Base-by-base conservation (phyloP, 177 flowering plant genomes). In the Tripterygium wilfordii region DNA sequence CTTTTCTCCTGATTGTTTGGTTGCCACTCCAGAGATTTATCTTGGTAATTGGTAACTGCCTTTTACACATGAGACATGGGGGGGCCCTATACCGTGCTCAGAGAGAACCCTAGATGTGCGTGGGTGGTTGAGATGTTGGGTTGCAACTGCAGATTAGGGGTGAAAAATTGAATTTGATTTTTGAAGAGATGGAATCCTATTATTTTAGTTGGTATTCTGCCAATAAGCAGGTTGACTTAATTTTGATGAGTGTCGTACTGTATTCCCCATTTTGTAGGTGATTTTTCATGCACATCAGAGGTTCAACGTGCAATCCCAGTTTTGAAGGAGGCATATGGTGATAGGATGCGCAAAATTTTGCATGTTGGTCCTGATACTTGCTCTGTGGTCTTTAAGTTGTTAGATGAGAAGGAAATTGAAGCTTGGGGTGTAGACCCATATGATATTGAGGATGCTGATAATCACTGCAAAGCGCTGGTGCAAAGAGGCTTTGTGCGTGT, bases 291-390 rank as follows among this genome's bases (percentile, higher is more conserved):
- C 70, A 77, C 88, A 3, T 30, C n/a, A 22, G 95, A 81, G 58
- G 76, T 81, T 48, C 72, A 64, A 36, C 58, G 63, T 40, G 80
- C 88, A 16, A 55, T 86, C 53, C 95, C 95, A 12, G 20, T 74
- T 44, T 61, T 86, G 35, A 68, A 66, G 54, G 82, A 79, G 47
- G 80, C 76, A n/a, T 86, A 86, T 54, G 91, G 85, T 32, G 82
- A 81, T 28, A 68, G 72, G 66, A 66, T 70, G 75, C 56, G 35
- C 24, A 70, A 51, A 48, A 64, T 70, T 10, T 63, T 66, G 54
- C 71, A 70, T 41, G 71, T 70, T 37, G 69, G 75, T n/a, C 71
- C 75, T 10, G 71, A 70, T 28, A 60, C 66, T 31, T 70, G 71
- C 43, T 60, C 60, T 1, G 66, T 66, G 42, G 63, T 66, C 6